Base-by-base conservation (phyloP, 140 eudicot genomes). In the Stevia rebaudiana region DNA sequence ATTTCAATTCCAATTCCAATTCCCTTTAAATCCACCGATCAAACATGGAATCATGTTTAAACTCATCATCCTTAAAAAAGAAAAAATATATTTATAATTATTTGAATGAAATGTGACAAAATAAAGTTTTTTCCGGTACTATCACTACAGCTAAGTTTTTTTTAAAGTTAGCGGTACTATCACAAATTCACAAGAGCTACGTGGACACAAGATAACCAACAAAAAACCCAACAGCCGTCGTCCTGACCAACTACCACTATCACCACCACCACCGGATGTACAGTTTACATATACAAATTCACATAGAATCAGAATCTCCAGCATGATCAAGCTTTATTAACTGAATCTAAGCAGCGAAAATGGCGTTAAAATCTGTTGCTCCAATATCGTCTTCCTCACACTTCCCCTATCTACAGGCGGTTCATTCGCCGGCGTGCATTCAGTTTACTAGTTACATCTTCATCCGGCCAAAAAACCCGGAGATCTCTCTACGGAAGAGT, bases 371-470 rank as follows among this genome's bases (percentile, higher is more conserved):
- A 66, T 13, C 78, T 4, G 35, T 39, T 13, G 25, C 68, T 39
- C 68, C 80, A 12, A 63, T 59, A 4, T 53, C 79, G 53, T 66
- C 83, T 8, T 48, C 70, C 47, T 54, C 81, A 33, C 76, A 65
- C 65, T 53, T 77, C 41, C 82, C 75, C 61, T 85, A 72, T 51
- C 58, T 74, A 65, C 74, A 83, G 70, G 18, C 59, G 65, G 35
- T 68, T 48, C 72, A 69, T 2, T 76, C 75, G 3, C 83, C 83
- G 65, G 54, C 79, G 8, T 30, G 52, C 69, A 57, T 78, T 33
- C 35, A 71, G 3, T 48, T 78, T 36, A 64, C 80, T 51, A 83
- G 69, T 37, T 53, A 48, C 70, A 36, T 70, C 17, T 63, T 65
- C 37, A 65, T 67, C 72, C 80, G 71, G 67, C 64, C 80, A 18